Percentiles rank a stretch among this genome's conserved stretches.
phyloP scores from a whole-genome alignment of 352 stramenopile species.

The Pythium sukuiense region DNA sequence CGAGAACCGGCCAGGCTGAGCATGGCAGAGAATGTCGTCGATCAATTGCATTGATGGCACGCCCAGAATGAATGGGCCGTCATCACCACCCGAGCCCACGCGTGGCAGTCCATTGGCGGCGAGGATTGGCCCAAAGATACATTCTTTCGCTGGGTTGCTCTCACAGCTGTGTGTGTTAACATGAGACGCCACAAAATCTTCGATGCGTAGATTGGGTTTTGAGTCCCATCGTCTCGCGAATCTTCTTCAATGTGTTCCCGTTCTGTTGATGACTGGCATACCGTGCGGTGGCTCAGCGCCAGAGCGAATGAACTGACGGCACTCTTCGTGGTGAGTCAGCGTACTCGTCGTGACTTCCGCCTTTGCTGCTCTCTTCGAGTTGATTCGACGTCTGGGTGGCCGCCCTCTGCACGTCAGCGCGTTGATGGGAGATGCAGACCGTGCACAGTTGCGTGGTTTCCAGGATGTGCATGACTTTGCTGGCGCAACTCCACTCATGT shows the following conservation, averaged over 20 bases:
- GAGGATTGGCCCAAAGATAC: background rate
- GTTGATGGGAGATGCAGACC: slow-evolving; percentile 6
- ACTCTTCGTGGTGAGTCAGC: slow-evolving; percentile 4
- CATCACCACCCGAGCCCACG: background rate
- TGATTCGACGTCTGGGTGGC: background rate
- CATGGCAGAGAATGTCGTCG: background rate
- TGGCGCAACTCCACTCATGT: slow-evolving; percentile 12
- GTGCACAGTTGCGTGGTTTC: slow-evolving; percentile 1
- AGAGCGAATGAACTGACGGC: background rate
- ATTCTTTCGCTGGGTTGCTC: background rate
- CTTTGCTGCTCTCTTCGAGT: background rate
- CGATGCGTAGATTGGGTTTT: slow-evolving; percentile 8
- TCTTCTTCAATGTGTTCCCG: background rate
- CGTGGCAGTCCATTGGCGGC: background rate
- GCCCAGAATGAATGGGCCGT: slow-evolving; percentile 5
- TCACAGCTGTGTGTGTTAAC: background rate
- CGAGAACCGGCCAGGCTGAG: background rate
- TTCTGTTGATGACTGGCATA: background rate
- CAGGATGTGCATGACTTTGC: background rate
- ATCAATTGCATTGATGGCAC: slow-evolving; percentile 3
- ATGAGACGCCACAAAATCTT: background rate
- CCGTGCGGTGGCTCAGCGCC: background rate
- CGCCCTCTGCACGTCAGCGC: background rate
- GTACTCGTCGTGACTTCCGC: slow-evolving; percentile 4
- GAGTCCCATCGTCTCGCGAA: background rate